phyloP scores from a whole-genome alignment of 768 basidiomycete species.

The Strobilomyces dryophilus region DNA sequence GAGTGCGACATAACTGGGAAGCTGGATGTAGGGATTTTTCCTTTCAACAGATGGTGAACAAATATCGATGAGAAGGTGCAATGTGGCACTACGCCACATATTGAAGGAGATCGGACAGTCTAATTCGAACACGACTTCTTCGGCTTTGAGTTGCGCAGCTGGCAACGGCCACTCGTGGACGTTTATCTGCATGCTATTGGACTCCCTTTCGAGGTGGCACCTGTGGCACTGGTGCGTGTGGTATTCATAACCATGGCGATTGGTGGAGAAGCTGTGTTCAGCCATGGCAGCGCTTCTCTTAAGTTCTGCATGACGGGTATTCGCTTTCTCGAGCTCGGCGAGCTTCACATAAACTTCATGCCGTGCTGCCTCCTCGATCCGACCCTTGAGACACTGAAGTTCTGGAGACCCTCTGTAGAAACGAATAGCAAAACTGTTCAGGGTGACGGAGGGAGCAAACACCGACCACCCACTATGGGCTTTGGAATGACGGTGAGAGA shows the following conservation, averaged over 20 bases:
- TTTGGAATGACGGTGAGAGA: conserved; percentile 19
- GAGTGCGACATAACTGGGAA: conserved; percentile 14
- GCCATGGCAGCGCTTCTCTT: conserved; percentile 6
- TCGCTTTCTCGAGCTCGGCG: conserved; percentile 26
- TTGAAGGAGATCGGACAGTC: conserved; percentile 36
- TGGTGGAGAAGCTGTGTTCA: background rate
- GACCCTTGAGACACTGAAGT: conserved; percentile 24
- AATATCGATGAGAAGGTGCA: conserved; percentile 35
- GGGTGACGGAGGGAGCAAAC: conserved; percentile 25
- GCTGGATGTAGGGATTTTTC: conserved; percentile 10
- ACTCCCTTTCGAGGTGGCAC: conserved; percentile 26
- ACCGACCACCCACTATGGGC: conserved; percentile 32
- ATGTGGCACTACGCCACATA: conserved; percentile 43
- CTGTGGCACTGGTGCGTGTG: conserved; percentile 22
- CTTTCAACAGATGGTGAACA: conserved; percentile 15
- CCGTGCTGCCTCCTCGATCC: conserved; percentile 30
- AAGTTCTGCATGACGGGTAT: conserved; percentile 18
- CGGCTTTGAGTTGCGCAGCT: conserved; percentile 10
- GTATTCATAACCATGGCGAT: conserved; percentile 4
- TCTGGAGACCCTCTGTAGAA: conserved; percentile 28
- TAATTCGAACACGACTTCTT: conserved; percentile 41
- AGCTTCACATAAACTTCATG: conserved; percentile 21
- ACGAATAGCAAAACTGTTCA: conserved; percentile 31
- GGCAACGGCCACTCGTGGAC: conserved; percentile 50
- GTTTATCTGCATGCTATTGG: conserved; percentile 27